These are phyloP conservation scores for Sinapis alba DNA, from an alignment of 441 rosid species.

Conservation along the genomic window DNA sequence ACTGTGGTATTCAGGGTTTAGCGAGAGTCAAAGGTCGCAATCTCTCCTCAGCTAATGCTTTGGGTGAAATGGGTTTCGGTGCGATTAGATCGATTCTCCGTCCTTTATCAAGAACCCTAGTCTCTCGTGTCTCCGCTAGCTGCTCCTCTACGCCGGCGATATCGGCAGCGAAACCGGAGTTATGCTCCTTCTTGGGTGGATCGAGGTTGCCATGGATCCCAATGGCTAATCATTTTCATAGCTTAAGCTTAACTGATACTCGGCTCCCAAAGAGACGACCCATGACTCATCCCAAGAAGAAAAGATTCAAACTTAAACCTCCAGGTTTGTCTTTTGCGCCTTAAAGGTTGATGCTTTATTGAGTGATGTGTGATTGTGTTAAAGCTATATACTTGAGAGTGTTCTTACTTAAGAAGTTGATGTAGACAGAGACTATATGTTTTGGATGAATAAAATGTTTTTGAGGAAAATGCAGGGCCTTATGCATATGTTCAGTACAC, in stretches of 20 bases:
- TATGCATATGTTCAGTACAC: conserved; percentile 79
- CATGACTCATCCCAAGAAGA: conserved; percentile 67
- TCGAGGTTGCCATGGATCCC: conserved; percentile 50
- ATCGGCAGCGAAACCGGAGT: conserved; percentile 33
- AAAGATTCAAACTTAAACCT: conserved; percentile 64
- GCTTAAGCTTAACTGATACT: conserved; percentile 64
- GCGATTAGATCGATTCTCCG: conserved; percentile 51
- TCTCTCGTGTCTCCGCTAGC: conserved; percentile 38
- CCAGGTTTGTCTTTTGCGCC: conserved; percentile 47
- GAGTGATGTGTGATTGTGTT: conserved; percentile 13
- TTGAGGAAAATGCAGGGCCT: conserved; percentile 61
- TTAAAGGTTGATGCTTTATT: conserved; percentile 15
- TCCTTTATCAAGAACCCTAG: conserved; percentile 53
- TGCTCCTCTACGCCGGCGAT: conserved; percentile 37
- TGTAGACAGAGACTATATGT: neutral
- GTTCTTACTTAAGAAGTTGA: neutral
- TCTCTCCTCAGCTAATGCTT: conserved; percentile 31
- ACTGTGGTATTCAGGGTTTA: conserved; percentile 31
- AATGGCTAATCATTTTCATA: conserved; percentile 43
- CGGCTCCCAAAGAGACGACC: conserved; percentile 83
- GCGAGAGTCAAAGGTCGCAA: conserved; percentile 13
- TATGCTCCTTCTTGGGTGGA: conserved; percentile 34
- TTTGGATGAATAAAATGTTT: neutral
- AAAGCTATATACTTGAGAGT: too few relatives aligned
- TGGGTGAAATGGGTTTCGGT: conserved; percentile 61